Conservation (phyloP, 164 flowering plant species). For the Magnolia changhungtana region DNA sequence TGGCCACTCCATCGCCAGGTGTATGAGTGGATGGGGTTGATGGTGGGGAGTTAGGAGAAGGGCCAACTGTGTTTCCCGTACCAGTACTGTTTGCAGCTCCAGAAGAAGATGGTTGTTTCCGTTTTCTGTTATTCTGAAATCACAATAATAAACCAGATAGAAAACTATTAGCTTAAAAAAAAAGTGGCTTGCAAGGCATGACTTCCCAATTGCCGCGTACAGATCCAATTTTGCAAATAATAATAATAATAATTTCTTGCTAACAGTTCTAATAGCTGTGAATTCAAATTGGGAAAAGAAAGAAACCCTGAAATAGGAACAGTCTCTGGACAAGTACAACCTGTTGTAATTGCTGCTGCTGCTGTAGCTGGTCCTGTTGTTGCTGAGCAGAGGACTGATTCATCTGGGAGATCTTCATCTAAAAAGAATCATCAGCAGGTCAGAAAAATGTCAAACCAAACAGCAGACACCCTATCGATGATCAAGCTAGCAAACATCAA, state of each 20-base stretch:
- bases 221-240: background rate
- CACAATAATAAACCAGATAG: background rate
- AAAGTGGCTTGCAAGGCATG: background rate
- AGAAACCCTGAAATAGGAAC: background rate
- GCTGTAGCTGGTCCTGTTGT: slow-evolving; percentile 75
- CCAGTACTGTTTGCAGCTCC: slow-evolving; percentile 87
- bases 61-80: slow-evolving; percentile 75
- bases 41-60: slow-evolving; percentile 73
- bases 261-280: background rate
- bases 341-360: slow-evolving; percentile 52
- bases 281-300: background rate
- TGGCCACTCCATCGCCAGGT: slow-evolving; percentile 66
- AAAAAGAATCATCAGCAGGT: background rate
- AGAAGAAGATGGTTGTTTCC: slow-evolving; percentile 73
- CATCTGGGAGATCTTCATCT: slow-evolving; percentile 20
- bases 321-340: slow-evolving; percentile 26
- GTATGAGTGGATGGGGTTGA: slow-evolving; percentile 68
- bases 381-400: slow-evolving; percentile 26
- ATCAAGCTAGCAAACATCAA: background rate
- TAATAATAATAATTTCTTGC: background rate
- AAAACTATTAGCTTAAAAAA: background rate
- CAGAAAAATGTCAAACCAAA: slow-evolving; percentile 2
- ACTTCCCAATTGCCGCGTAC: background rate
- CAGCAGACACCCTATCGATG: background rate
- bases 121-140: slow-evolving; percentile 64